These are phyloP conservation scores for Dioszegia crocea DNA, from an alignment of 768 basidiomycete genomes.

Conservation along the genomic window DNA sequence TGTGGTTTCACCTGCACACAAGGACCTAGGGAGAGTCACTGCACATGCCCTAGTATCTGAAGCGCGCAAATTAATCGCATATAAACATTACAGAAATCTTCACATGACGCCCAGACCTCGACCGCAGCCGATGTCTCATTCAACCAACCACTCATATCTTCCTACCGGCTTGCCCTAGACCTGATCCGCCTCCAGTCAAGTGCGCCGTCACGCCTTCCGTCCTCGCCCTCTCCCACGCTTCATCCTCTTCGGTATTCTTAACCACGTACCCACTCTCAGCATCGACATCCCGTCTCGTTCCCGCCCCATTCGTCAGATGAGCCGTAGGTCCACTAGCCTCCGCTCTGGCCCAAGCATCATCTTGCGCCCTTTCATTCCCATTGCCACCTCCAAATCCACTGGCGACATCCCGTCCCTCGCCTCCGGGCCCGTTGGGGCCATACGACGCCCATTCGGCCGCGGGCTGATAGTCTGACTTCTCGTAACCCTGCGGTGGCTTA, in stretches of 20 bases:
- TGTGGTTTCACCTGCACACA: no score
- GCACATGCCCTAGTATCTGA: no score
- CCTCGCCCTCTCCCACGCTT: constrained; percentile 46
- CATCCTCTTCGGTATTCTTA: constrained; percentile 45
- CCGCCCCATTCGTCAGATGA: constrained; percentile 22
- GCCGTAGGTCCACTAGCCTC: constrained; percentile 30
- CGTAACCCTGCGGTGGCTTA: constrained; percentile 20
- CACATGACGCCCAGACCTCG: no score
- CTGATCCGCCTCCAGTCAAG: constrained; percentile 22
- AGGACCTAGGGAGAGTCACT: no score
- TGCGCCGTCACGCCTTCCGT: constrained; percentile 41
- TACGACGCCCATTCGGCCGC: constrained; percentile 32
- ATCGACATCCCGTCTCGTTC: constrained; percentile 1
- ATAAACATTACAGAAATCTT: no score
- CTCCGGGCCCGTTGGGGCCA: constrained; percentile 1
- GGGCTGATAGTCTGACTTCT: constrained; percentile 43
- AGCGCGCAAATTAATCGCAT: no score
- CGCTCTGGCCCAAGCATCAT: constrained; percentile 22
- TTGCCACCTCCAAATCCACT: constrained; percentile 1
- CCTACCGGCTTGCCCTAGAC: neutral
- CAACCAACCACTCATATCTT: neutral
- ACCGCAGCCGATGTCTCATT: no score
- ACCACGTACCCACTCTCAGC: constrained; percentile 22
- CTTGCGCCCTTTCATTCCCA: constrained; percentile 3
- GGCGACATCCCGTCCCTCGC: neutral